A percentile compares a stretch with the other conserved stretches of the same genome.
Evolutionary conservation across 2,329 filamentous ascomycete genomes (phyloP).

Genomic region (Microdochium trichocladiopsis): DNA sequence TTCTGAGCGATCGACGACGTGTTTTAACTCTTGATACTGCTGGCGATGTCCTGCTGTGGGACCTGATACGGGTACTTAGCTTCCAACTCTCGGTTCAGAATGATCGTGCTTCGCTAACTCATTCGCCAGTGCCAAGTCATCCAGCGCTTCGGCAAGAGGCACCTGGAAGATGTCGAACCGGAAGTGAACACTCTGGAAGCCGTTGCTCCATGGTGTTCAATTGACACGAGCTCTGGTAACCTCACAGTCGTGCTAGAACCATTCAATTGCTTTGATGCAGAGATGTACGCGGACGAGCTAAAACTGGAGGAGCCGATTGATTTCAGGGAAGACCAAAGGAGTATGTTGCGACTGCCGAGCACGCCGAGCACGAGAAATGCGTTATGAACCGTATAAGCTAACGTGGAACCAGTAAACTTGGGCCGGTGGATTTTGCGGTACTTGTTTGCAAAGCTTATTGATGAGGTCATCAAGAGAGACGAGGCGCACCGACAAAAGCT

Average conservation of each 20-base stretch:
- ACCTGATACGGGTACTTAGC: conserved; percentile 67
- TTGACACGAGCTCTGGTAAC: conserved; percentile 88
- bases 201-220: conserved; percentile 92
- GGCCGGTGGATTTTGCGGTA: conserved; percentile 95
- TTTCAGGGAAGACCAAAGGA: conserved; percentile 89
- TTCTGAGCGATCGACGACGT: conserved; percentile 84
- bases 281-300: conserved; percentile 92
- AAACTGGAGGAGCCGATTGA: conserved; percentile 65
- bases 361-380: too few species aligned
- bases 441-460: conserved; percentile 80
- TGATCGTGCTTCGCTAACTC: conserved; percentile 7
- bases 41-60: conserved; percentile 92
- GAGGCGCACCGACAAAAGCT: conserved; percentile 63
- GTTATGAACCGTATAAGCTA: conserved; percentile 4
- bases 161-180: conserved; percentile 85
- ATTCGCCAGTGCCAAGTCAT: conserved; percentile 67
- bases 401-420: conserved; percentile 67
- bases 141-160: conserved; percentile 86
- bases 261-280: conserved; percentile 94
- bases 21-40: conserved; percentile 91
- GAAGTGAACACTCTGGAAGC: conserved; percentile 83
- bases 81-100: not conserved
- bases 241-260: conserved; percentile 87
- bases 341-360: conserved; percentile 38
- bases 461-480: conserved; percentile 84